Percentiles rank a stretch among this genome's conserved stretches.
phyloP scores from a whole-genome alignment of 2,329 filamentous ascomycete species.

The Apiospora kogelbergensis region DNA sequence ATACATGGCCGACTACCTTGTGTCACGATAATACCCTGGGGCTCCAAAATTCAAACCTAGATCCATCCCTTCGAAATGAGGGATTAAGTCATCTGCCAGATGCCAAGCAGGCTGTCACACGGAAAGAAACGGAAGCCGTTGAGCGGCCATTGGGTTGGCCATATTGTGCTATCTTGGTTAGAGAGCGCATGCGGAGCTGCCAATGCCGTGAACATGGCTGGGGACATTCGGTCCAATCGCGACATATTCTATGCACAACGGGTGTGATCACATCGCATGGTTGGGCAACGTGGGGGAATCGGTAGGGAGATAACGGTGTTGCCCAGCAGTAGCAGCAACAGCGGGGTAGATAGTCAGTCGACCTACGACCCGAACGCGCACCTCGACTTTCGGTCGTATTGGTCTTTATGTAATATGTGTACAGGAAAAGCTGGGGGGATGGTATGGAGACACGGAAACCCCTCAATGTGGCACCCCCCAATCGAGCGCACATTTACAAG shows the following conservation, averaged over 20 bases:
- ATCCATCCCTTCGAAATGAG: not conserved
- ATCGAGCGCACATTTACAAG: not conserved
- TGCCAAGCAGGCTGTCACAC: not conserved
- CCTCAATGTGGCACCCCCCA: constrained; percentile 5
- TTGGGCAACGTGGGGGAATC: constrained; percentile 9
- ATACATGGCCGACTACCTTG: not conserved
- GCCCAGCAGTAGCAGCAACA: constrained; percentile 2
- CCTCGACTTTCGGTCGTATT: not conserved
- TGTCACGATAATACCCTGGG: not conserved
- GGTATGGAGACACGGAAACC: not conserved
- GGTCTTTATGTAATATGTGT: no score
- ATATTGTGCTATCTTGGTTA: not conserved
- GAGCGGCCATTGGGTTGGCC: not conserved
- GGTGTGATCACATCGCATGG: constrained; percentile 5
- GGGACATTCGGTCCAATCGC: not conserved
- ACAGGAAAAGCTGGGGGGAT: not conserved
- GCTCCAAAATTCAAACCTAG: not conserved
- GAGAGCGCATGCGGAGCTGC: not conserved
- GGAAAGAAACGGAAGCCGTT: not conserved
- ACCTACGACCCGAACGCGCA: not conserved
- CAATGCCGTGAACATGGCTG: not conserved
- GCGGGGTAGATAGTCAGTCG: not conserved
- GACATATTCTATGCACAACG: not conserved
- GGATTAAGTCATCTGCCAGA: not conserved
- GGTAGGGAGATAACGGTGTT: not conserved